Evolutionary conservation across 106 monocot genomes (phyloP), one percentile per base, ranked within the genome.

Genomic region (Allium sativum): DNA sequence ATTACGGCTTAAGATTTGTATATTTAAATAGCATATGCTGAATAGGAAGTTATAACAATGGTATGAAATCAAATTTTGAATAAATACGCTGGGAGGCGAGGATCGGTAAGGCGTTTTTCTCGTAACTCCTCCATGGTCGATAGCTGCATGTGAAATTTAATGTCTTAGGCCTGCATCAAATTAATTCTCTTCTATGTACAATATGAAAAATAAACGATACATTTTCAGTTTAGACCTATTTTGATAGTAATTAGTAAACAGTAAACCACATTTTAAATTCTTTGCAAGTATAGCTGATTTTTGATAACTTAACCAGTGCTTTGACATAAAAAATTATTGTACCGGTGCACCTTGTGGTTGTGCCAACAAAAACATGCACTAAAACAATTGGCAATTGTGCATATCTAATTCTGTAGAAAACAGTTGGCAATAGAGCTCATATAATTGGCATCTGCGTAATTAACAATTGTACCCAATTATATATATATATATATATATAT

Each of bases 31-130:
- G 16, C 20, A 56, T 20, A 20, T 53, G 18, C 16, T 53, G 18
- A 16, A 53, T 53, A 53, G 15, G 18, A 53, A 18, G 14, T 16
- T 53, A 14, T 18, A 20, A 56, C 18, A 5, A 56, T 56, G 0
- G 4, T 50, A 50, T 43, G 44, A 60, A 18, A 17, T 60, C 44
- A 0, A 60, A 44, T 43, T 44, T 2, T 44, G 3, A 60, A 45
- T 20, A 54, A 67, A 67, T 83, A 98, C 98, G 78, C 76, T 42
- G 98, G 98, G 65, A 92, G 76, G 52, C 85, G 84, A 60, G 92
- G 88, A 88, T 98, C 98, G 61, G 82, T 92, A 51, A 88, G 64
- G 7, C 59, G 62, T 65, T 81, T 88, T 41, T 98, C 85, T 61
- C 84, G 77, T 45, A 92, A 45, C 56, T 88, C 92, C 72, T 98